Evolutionary conservation across 2,329 filamentous ascomycete genomes (phyloP).

Genomic region (Claviceps sp.): DNA sequence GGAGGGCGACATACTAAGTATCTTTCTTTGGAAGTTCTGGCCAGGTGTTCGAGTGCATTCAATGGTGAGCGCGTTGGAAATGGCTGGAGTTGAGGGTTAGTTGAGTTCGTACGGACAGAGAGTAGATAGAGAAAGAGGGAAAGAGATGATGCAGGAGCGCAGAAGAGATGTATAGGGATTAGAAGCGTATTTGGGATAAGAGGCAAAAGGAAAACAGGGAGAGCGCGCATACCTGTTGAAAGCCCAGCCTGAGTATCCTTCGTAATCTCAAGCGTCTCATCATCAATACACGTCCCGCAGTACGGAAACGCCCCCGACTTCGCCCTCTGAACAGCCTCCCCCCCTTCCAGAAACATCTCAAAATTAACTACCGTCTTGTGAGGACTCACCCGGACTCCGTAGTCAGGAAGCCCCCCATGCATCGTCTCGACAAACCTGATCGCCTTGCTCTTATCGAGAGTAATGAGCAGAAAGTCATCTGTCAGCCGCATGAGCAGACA

Average conservation of each 20-base stretch:
- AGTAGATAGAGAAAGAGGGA: not conserved
- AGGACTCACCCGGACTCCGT: conserved; percentile 65
- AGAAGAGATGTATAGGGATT: too few relatives aligned
- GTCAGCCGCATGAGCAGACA: conserved; percentile 69
- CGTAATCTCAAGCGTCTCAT: conserved; percentile 56
- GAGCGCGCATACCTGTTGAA: conserved; percentile 10
- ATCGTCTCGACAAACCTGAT: conserved; percentile 63
- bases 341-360: conserved; percentile 42
- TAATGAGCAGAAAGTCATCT: conserved; percentile 89
- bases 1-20: conserved; percentile 41
- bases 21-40: conserved; percentile 66
- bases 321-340: conserved; percentile 32
- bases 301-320: conserved; percentile 57
- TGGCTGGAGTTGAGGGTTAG: conserved; percentile 10
- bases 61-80: conserved; percentile 65
- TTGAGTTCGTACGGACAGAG: not conserved
- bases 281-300: conserved; percentile 71
- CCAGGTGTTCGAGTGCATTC: conserved; percentile 62
- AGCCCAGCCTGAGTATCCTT: conserved; percentile 44
- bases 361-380: conserved; percentile 82
- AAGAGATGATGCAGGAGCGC: not conserved
- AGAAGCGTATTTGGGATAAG: too few relatives aligned
- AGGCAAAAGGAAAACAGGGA: not conserved
- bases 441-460: conserved; percentile 53
- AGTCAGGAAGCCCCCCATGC: conserved; percentile 64